phyloP scores from a whole-genome alignment of 345 rosid species.

The Acer campestre region DNA sequence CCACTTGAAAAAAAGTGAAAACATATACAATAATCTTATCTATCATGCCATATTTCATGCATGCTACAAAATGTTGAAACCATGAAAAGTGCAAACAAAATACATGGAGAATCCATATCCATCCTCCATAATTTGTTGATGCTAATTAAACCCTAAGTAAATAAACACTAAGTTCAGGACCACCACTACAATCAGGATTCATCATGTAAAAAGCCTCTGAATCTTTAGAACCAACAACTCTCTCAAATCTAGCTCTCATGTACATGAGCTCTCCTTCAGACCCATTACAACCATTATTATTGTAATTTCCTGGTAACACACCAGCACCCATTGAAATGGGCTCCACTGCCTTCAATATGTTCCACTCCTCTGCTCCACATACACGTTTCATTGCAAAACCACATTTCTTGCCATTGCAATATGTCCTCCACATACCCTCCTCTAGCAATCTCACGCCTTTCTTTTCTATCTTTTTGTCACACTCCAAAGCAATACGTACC shows the following conservation, averaged over 20 bases:
- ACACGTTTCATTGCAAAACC: conserved; percentile 76
- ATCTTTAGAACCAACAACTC: conserved; percentile 88
- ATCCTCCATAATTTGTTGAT: neutral
- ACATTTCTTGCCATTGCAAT: conserved; percentile 86
- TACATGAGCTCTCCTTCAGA: conserved; percentile 90
- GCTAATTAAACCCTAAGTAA: conserved; percentile 59
- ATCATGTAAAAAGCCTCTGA: conserved; percentile 97
- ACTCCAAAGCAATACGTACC: conserved; percentile 82
- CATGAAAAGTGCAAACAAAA: conserved; percentile 4
- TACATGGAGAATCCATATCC: no score
- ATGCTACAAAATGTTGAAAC: neutral
- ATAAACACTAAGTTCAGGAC: conserved; percentile 93
- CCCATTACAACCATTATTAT: conserved; percentile 33
- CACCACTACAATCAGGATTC: conserved; percentile 80
- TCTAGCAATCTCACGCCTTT: conserved; percentile 53
- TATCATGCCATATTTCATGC: neutral
- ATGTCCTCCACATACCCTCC: conserved; percentile 77
- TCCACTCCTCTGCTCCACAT: conserved; percentile 67
- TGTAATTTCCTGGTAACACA: conserved; percentile 63
- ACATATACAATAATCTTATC: conserved; percentile 10
- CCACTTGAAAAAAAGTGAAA: neutral
- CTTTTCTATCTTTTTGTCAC: conserved; percentile 56
- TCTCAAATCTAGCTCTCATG: conserved; percentile 92
- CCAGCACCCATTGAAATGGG: conserved; percentile 97
- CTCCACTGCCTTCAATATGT: conserved; percentile 70